Evolutionary conservation across 768 basidiomycete genomes (phyloP), one percentile per base, ranked within the genome.

Genomic region (Mycena belliarum): DNA sequence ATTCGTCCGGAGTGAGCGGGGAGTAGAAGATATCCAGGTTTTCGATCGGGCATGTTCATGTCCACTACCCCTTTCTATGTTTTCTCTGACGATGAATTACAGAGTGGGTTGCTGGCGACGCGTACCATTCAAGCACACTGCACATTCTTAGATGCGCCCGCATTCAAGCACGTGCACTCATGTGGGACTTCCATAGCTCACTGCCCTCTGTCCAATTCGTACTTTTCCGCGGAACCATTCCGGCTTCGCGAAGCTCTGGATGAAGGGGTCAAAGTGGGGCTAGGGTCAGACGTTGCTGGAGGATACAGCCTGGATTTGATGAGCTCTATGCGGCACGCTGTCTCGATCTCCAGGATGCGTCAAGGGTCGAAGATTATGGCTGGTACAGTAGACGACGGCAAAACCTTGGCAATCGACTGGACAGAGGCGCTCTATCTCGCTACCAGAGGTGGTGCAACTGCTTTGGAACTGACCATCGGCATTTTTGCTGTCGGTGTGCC

Each of bases 191-290:
- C 89, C 2, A 76, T 95, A 21, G 91, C 93, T 0, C 91, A 93
- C 64, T 96, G 94, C 70, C 94, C 94, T 0, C 76, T 96, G 14
- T 94, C 93, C 0, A 95, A 96, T 67, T 80, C 83, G 3, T 96
- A 95, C 72, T 93, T 95, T 71, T 93, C 91, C 0, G 80, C 84
- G 14, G 75, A 81, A 52, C 83, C 86, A 1, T 87, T 92, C 66
- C 81, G 78, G 3, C 73, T 90, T 32, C 83, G 86, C 29, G 90
- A 93, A 69, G 90, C 91, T 5, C 74, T 94, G 32, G 72, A 80
- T 42, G 71, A 69, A 26, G 80, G 79, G 0, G 84, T 93, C 28
- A 80, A 77, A 25, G 83, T 95, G 12, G 94, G 93, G 0, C 80
- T 96, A 1, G 94, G 94, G 2, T 86, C 87, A 21, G 94, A 96